These are phyloP conservation scores for Solanum piurae DNA, from an alignment of 257 asterid species.

Conservation along the genomic window DNA sequence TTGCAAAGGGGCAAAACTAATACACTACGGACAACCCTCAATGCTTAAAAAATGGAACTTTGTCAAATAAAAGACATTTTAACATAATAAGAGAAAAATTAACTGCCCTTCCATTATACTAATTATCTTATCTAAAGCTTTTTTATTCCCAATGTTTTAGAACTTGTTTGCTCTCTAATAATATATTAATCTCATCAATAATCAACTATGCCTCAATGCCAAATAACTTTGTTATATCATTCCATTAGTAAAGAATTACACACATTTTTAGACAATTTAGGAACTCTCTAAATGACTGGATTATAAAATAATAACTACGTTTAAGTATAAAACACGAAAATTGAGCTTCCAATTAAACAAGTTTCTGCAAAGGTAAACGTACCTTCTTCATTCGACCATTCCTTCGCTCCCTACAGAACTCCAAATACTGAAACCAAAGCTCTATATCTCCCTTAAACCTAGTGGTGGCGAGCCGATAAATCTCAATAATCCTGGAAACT, in stretches of 20 bases:
- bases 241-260: not conserved
- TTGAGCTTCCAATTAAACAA: not conserved
- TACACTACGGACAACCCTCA: not conserved
- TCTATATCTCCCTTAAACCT: constrained; percentile 83
- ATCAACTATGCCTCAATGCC: not conserved
- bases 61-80: not conserved
- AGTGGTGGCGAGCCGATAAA: constrained; percentile 65
- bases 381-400: constrained; percentile 91
- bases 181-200: not conserved
- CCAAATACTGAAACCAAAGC: constrained; percentile 94
- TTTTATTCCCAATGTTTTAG: not conserved
- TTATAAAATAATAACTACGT: not conserved
- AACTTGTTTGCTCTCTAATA: not conserved
- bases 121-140: not conserved
- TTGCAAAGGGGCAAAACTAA: not conserved
- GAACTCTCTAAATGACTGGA: not conserved
- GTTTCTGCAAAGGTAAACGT: not conserved
- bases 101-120: not conserved
- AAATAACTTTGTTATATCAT: not conserved
- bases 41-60: not conserved
- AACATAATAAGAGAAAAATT: not conserved
- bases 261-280: not conserved
- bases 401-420: constrained; percentile 59
- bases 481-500: constrained; percentile 58
- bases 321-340: not conserved